Evolutionary conservation across 2,329 filamentous ascomycete species (phyloP).

Genomic region (Colletotrichum somersetense): DNA sequence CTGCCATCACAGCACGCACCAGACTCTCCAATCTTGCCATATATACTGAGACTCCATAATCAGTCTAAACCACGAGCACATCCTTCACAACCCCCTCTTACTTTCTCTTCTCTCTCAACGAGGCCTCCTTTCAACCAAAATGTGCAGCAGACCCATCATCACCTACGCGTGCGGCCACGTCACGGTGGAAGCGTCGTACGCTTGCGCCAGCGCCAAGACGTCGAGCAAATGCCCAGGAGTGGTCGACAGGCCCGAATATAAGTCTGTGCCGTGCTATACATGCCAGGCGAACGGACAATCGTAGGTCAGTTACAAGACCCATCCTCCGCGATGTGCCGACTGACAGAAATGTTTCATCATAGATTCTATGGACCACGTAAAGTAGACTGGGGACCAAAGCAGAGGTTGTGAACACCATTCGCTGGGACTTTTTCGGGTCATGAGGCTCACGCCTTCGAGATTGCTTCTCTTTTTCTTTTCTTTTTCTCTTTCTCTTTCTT

Average conservation of each 20-base stretch:
- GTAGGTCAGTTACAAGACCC: conserved; percentile 40
- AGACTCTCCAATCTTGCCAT: neutral
- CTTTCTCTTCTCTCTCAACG: neutral
- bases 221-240: neutral
- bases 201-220: conserved; percentile 21
- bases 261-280: conserved; percentile 20
- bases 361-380: neutral
- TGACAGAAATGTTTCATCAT: neutral
- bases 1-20: neutral
- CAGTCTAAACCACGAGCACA: neutral
- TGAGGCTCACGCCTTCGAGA: neutral
- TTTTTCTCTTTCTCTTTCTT: neutral
- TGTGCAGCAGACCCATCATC: conserved; percentile 32
- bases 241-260: conserved; percentile 17
- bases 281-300: conserved; percentile 32
- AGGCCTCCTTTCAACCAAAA: neutral
- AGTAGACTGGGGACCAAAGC: conserved; percentile 1
- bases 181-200: neutral
- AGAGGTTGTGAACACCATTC: conserved; percentile 18
- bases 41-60: neutral
- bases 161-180: conserved; percentile 14
- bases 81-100: neutral
- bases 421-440: neutral
- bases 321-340: neutral
- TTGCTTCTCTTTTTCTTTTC: conserved; percentile 19